A percentile compares a stretch with the other conserved stretches of the same genome.
Evolutionary conservation across 176 grass and related monocot genomes (phyloP).

Genomic region (Aechmea fasciata): DNA sequence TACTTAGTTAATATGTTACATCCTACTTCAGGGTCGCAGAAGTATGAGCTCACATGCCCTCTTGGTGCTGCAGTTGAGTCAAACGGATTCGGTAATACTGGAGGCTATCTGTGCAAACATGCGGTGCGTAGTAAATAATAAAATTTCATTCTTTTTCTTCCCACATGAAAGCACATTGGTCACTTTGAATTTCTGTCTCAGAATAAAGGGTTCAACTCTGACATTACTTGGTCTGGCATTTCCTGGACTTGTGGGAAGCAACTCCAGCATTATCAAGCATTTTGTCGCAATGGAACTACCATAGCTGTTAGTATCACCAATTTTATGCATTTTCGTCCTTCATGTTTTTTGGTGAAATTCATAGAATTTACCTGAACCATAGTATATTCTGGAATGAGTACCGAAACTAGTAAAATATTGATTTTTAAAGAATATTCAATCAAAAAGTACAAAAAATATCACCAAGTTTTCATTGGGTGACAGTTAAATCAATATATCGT

Average conservation of each 20-base stretch:
- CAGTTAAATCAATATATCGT: no score
- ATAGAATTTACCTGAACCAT: no score
- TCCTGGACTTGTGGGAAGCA: slow-evolving; percentile 93
- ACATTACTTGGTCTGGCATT: slow-evolving; percentile 86
- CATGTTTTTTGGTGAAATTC: not conserved
- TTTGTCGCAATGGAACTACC: slow-evolving; percentile 69
- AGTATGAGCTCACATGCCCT: slow-evolving; percentile 13
- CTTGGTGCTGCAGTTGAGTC: slow-evolving; percentile 25
- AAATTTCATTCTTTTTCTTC: not conserved
- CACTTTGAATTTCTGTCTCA: slow-evolving; percentile 27
- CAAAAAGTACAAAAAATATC: no score
- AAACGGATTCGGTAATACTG: slow-evolving; percentile 44
- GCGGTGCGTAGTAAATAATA: slow-evolving; percentile 35
- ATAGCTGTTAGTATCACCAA: slow-evolving; percentile 49
- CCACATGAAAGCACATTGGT: not conserved
- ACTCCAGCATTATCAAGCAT: slow-evolving; percentile 76
- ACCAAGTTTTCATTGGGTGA: no score
- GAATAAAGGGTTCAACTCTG: slow-evolving; percentile 50
- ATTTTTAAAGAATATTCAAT: not conserved
- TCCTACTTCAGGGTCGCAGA: slow-evolving; percentile 35
- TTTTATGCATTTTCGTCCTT: not conserved
- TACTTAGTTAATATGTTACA: not conserved
- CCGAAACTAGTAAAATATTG: not conserved
- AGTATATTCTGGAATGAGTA: not conserved
- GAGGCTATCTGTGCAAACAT: slow-evolving; percentile 29